Conservation (phyloP, 495 filamentous ascomycete species). For the Neurospora sp. region DNA sequence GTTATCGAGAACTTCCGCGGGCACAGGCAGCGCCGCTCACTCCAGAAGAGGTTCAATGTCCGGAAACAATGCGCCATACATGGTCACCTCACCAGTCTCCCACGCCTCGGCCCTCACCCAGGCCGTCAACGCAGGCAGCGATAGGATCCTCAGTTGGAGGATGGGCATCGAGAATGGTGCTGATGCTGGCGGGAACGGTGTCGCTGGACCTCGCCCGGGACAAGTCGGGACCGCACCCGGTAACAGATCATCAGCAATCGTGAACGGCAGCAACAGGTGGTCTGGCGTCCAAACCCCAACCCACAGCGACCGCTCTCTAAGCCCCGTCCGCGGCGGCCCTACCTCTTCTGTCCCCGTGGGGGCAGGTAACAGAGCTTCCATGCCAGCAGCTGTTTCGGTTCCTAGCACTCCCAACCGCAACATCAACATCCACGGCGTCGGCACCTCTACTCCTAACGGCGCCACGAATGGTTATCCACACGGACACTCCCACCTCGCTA, state of each 20-base stretch:
- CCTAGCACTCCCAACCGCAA: neutral
- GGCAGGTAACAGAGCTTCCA: slow-evolving; percentile 22
- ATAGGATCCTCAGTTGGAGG: slow-evolving; percentile 88
- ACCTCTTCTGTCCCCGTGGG: slow-evolving; percentile 20
- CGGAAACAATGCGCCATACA: slow-evolving; percentile 6
- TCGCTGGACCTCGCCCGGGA: neutral
- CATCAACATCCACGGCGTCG: neutral
- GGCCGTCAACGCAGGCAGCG: slow-evolving; percentile 40
- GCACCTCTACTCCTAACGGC: neutral
- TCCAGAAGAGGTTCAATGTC: slow-evolving; percentile 45
- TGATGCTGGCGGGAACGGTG: slow-evolving; percentile 1
- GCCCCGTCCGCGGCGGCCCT: slow-evolving; percentile 33
- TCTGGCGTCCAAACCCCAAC: slow-evolving; percentile 15
- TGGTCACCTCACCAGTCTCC: slow-evolving; percentile 6
- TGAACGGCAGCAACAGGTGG: slow-evolving; percentile 11
- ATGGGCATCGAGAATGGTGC: slow-evolving; percentile 52
- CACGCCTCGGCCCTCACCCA: slow-evolving; percentile 34
- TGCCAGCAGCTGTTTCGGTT: neutral
- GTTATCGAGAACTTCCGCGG: slow-evolving; percentile 42
- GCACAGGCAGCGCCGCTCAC: slow-evolving; percentile 32
- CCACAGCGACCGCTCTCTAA: slow-evolving; percentile 38
- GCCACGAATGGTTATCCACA: neutral
- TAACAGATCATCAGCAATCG: slow-evolving; percentile 21
- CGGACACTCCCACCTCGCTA: neutral
- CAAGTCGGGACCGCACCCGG: neutral